A percentile compares a stretch with the other conserved stretches of the same genome.
Conservation (phyloP, 345 rosid genomes). For the Xanthoceras sorbifolium region DNA sequence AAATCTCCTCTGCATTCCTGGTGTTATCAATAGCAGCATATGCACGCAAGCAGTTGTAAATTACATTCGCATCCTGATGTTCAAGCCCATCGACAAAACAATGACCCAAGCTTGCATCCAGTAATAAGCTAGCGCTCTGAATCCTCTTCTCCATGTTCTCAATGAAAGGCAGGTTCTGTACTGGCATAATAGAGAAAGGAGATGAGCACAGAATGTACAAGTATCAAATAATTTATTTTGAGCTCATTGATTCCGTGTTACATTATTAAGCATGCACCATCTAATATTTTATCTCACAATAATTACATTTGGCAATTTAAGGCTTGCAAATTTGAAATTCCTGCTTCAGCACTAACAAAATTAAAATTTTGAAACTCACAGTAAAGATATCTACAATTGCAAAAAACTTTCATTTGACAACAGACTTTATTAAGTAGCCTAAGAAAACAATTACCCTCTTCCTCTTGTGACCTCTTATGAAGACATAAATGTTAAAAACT, state of each 20-base stretch:
- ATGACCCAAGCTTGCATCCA: slow-evolving; percentile 95
- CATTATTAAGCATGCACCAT: slow-evolving; percentile 2
- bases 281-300: not conserved
- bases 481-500: not conserved
- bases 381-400: not conserved
- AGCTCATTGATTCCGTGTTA: slow-evolving; percentile 11
- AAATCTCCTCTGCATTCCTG: slow-evolving; percentile 77
- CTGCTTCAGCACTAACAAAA: not conserved
- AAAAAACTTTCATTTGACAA: not conserved
- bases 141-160: slow-evolving; percentile 97
- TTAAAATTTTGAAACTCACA: not conserved
- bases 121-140: slow-evolving; percentile 74
- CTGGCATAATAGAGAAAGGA: slow-evolving; percentile 68
- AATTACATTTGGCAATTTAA: not conserved
- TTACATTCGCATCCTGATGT: slow-evolving; percentile 78
- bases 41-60: slow-evolving; percentile 95
- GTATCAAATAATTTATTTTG: slow-evolving; percentile 4
- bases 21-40: slow-evolving; percentile 93
- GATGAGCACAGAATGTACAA: slow-evolving; percentile 44
- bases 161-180: slow-evolving; percentile 98
- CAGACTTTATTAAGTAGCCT: not conserved
- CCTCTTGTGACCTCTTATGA: not conserved
- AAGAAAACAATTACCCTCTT: not conserved
- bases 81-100: slow-evolving; percentile 94
- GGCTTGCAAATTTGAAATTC: not conserved